Percentiles rank a stretch among this genome's conserved stretches.
Evolutionary conservation across 768 basidiomycete genomes (phyloP).

Genomic region (Russula ochroleuca): DNA sequence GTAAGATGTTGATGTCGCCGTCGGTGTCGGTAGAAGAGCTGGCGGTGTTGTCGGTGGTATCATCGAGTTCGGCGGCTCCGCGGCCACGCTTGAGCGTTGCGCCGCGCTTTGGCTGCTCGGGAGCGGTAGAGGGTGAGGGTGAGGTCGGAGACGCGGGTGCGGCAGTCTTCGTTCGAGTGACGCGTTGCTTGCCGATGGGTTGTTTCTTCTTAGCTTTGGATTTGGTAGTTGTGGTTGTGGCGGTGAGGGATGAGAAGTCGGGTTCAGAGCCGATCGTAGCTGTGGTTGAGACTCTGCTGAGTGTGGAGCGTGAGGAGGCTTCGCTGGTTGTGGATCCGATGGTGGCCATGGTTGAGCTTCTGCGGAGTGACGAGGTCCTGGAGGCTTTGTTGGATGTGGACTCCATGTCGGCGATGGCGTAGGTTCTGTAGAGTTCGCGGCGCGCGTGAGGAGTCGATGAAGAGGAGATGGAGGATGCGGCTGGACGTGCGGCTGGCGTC

Average conservation of each 20-base stretch:
- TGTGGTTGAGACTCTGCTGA: not conserved
- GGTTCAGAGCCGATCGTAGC: not conserved
- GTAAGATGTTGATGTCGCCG: not conserved
- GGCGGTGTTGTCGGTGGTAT: not conserved
- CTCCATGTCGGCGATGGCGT: not conserved
- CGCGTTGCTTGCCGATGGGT: not conserved
- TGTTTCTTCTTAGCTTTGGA: not conserved
- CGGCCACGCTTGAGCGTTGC: conserved; percentile 8
- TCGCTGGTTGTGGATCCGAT: not conserved
- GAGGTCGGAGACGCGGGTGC: not conserved
- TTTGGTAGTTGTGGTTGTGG: not conserved
- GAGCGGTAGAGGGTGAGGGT: not conserved
- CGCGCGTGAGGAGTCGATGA: not conserved
- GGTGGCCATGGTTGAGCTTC: not conserved
- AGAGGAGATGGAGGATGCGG: not conserved
- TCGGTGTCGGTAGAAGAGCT: not conserved
- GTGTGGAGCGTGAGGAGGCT: not conserved
- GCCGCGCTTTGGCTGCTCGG: not conserved
- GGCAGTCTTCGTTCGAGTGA: not conserved
- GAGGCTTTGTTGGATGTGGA: not conserved
- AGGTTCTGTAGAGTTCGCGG: not conserved
- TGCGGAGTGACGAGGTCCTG: not conserved
- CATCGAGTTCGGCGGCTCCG: not conserved
- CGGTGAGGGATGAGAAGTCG: not conserved
- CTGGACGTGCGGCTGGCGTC: not conserved